Evolutionary conservation across 257 asterid genomes (phyloP), one percentile per base, ranked within the genome.

Genomic region (Nicotiana otophora): DNA sequence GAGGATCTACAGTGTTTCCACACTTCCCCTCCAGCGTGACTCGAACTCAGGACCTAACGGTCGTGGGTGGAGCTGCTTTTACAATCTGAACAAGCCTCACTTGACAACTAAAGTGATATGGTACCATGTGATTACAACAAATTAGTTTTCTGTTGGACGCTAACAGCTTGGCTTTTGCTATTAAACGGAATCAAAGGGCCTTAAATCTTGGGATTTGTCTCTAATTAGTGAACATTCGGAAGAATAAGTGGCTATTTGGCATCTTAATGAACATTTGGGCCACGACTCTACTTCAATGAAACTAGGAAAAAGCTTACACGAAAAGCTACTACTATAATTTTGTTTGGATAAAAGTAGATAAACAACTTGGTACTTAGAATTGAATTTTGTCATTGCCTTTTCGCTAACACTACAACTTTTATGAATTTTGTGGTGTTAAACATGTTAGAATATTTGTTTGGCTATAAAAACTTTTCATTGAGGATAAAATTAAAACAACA

Each of bases 181-280:
- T 72, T 72, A 46, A 23, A 75, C 28, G 28, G 63, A 75, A 51
- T 26, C 28, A 26, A 51, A 51, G 62, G 80, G 5, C 80, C 80
- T 75, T 75, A 51, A 75, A 51, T 75, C 63, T 20, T 51, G 80
- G 80, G 17, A 51, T 75, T 51, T 75, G 80, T 51, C 80, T 75
- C 63, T 51, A 48, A 3, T 48, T 75, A 8, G 1, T 75, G 36
- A 51, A 75, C 80, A 75, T 26, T 51, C 2, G 9, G 26, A 51
- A 23, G 80, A 48, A 26, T 74, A 51, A 26, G 80, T 26, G 46
- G 63, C 63, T 26, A 51, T 46, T 74, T 23, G 62, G 80, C 20
- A 8, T 74, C 80, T 15, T 15, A 48, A 48, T 74, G 34, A 10
- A 70, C 42, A 74, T 14, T 46, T 14, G 61, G 79, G 48, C 23